Base-by-base conservation (phyloP, 768 basidiomycete genomes). In the Amylocystis lapponica region DNA sequence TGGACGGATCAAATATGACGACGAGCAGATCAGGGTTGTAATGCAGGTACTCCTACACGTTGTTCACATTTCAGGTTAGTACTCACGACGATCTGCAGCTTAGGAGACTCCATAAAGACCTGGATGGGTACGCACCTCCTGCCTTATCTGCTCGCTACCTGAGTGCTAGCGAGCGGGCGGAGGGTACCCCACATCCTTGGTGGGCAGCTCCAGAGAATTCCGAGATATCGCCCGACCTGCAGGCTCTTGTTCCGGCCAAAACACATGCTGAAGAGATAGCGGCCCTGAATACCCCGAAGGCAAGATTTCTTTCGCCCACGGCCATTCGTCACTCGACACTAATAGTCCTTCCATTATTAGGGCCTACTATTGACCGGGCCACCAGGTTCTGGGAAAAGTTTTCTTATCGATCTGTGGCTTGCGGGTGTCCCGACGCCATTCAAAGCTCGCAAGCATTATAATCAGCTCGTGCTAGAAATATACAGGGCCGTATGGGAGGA, bases 361-460 rank as follows among this genome's bases (percentile, higher is more conserved):
- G 73, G 78, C 7, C 62, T 77, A 5, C 64, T 75, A 8, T 48
- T 76, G 11, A 76, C 68, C 6, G 74, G 74, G 5, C 72, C 74
- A 8, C 74, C 76, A 5, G 75, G 75, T 16, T 72, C 72, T 9
- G 75, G 75, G 2, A 76, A 75, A 56, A 75, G 72, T 33, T 69
- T 79, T 43, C 58, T 81, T 17, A 66, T 78, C 36, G 74, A 78
- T 52, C 63, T 78, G 12, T 80, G 79, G 71, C 76, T 68, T 56
- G 58, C 70, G n/a, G 59, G 70, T 17, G 50, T 81, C 2, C 75
- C 75, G 1, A 74, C 75, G 0, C 66, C 64, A 11, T 67, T 71
- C 61, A 81, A 81, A 58, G 62, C 67, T 4, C 69, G 78, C 29
- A 72, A 72, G 41, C 79, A 80, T 57, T 80, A 79, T 56, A 76